Conservation (phyloP, 306 rosid genomes). For the Lupinus albus region DNA sequence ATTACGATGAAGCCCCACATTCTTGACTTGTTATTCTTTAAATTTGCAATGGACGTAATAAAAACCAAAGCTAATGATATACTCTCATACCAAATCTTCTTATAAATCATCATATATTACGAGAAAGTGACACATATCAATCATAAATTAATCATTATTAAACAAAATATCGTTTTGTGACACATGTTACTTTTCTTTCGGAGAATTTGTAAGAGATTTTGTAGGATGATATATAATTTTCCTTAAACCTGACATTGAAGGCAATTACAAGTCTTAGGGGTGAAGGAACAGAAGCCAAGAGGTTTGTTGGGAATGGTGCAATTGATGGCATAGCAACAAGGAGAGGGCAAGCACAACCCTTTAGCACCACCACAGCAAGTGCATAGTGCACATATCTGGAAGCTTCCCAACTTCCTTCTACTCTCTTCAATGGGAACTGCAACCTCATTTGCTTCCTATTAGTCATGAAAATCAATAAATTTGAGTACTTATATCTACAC, state of each 20-base stretch:
- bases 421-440: constrained; percentile 53
- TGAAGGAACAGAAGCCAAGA: constrained; percentile 87
- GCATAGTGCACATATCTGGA: constrained; percentile 68
- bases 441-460: constrained; percentile 47
- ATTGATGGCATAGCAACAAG: constrained; percentile 85
- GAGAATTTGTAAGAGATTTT: no score
- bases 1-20: constrained; percentile 37
- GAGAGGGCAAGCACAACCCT: constrained; percentile 78
- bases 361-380: constrained; percentile 84
- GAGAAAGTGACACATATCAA: no score
- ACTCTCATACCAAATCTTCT: no score
- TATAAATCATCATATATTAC: no score
- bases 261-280: constrained; percentile 93
- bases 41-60: constrained; percentile 24
- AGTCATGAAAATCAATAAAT: constrained; percentile 34
- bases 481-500: background rate
- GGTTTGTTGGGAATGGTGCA: constrained; percentile 90
- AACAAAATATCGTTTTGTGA: no score
- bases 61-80: no score
- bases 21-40: no score
- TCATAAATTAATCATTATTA: no score
- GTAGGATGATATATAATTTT: no score
- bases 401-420: constrained; percentile 67
- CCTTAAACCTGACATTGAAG: constrained; percentile 67
- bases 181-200: no score